Percentiles rank a stretch among this genome's conserved stretches.
Evolutionary conservation across 2,329 filamentous ascomycete genomes (phyloP).

Genomic region (Claviceps lovelessii): DNA sequence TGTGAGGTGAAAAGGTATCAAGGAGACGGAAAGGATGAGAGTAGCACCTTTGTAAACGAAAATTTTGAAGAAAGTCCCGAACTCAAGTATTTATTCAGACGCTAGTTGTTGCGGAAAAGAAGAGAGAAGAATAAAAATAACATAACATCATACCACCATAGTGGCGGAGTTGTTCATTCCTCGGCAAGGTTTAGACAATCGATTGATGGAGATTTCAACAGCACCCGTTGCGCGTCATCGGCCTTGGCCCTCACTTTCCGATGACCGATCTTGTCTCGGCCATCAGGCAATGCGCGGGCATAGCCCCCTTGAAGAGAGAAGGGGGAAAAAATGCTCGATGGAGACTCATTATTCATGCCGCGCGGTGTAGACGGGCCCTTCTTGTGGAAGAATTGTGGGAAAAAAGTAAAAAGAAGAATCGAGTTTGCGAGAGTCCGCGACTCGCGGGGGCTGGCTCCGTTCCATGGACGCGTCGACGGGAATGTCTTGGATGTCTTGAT

Average conservation of each 20-base stretch:
- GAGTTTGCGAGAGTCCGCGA: not conserved
- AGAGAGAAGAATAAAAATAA: not conserved
- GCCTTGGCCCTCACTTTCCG: not conserved
- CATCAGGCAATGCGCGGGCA: not conserved
- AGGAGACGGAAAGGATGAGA: not conserved
- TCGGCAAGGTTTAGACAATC: not conserved
- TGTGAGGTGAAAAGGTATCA: not conserved
- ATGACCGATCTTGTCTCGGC: not conserved
- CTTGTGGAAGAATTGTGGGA: not conserved
- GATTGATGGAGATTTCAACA: not conserved
- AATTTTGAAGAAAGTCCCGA: not conserved
- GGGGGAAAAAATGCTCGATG: not conserved
- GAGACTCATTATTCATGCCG: not conserved
- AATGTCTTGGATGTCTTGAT: not conserved
- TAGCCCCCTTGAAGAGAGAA: not conserved
- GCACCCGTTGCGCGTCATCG: not conserved
- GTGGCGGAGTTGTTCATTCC: not conserved
- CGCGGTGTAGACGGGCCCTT: not conserved
- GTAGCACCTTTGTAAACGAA: not conserved
- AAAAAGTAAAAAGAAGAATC: no score
- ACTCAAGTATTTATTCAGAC: not conserved
- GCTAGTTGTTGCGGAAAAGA: not conserved
- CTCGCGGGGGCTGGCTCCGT: not conserved
- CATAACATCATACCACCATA: not conserved
- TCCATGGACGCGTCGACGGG: not conserved